Percentiles rank a stretch among this genome's conserved stretches.
Evolutionary conservation across 2,329 filamentous ascomycete species (phyloP).

Genomic region (Aspergillus felis): DNA sequence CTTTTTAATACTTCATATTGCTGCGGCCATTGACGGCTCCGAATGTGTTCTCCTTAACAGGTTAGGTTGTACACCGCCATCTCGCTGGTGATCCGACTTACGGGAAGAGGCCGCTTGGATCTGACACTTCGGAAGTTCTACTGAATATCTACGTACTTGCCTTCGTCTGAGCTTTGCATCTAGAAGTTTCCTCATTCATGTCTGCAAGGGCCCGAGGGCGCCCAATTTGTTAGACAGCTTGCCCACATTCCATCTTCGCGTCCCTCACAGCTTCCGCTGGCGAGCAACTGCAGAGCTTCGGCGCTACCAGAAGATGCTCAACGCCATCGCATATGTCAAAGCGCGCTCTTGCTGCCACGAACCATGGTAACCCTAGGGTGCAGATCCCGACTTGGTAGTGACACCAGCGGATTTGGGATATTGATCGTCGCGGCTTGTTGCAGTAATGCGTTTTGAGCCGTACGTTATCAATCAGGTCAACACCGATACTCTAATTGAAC

Average conservation of each 20-base stretch:
- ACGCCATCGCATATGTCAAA: slow-evolving; percentile 2
- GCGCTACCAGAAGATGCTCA: background rate
- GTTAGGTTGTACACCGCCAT: slow-evolving; percentile 17
- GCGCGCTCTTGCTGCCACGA: background rate
- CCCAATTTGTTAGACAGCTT: slow-evolving; percentile 13
- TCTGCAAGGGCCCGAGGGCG: slow-evolving; percentile 22
- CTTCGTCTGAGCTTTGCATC: slow-evolving; percentile 2
- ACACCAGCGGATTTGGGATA: background rate
- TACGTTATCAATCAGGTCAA: background rate
- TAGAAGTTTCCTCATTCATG: slow-evolving; percentile 7
- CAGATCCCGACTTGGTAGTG: background rate
- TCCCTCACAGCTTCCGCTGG: background rate
- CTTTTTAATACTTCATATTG: background rate
- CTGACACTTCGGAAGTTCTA: slow-evolving; percentile 7
- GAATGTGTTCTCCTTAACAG: background rate
- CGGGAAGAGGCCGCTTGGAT: slow-evolving; percentile 17
- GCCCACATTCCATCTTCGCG: slow-evolving; percentile 5
- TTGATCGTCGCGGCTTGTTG: background rate
- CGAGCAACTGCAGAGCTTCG: background rate
- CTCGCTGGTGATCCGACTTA: slow-evolving; percentile 10
- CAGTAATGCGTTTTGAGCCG: background rate
- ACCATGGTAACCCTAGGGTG: background rate
- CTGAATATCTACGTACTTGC: slow-evolving; percentile 7
- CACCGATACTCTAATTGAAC: background rate
- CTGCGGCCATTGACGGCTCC: background rate